A percentile compares a stretch with the other conserved stretches of the same genome.
phyloP scores from a whole-genome alignment of 768 basidiomycete species.

The Xerocomellus amylosporus region DNA sequence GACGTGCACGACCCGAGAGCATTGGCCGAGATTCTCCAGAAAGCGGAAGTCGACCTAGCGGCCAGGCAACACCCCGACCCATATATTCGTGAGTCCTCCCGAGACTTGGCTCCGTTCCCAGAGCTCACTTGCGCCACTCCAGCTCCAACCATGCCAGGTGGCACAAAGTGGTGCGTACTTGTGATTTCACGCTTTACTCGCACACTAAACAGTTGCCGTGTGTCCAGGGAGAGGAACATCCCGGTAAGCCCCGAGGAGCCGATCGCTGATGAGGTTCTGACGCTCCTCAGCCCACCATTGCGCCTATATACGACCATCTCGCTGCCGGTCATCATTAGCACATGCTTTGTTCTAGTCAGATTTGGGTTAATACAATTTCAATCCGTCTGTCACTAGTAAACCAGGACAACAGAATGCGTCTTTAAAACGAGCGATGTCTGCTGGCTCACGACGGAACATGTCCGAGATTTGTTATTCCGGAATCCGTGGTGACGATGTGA shows the following conservation, averaged over 20 bases:
- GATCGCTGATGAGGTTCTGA: neutral
- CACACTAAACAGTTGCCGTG: neutral
- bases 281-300: conserved; percentile 52
- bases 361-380: neutral
- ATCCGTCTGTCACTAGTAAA: neutral
- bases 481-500: neutral
- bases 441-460: neutral
- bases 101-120: neutral
- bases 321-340: conserved; percentile 33
- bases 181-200: neutral
- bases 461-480: neutral
- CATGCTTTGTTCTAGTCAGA: neutral
- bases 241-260: conserved; percentile 51
- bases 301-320: conserved; percentile 62
- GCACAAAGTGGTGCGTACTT: conserved; percentile 87
- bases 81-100: conserved; percentile 73
- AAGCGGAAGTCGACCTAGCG: conserved; percentile 75
- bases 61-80: conserved; percentile 83
- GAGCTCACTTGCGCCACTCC: conserved; percentile 3
- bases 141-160: conserved; percentile 84
- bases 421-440: neutral
- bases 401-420: neutral
- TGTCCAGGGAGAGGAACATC: conserved; percentile 72
- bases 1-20: conserved; percentile 83
- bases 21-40: conserved; percentile 70